These are phyloP conservation scores for Didymella pinodella DNA, from an alignment of 2,329 filamentous ascomycete genomes.

Conservation along the genomic window DNA sequence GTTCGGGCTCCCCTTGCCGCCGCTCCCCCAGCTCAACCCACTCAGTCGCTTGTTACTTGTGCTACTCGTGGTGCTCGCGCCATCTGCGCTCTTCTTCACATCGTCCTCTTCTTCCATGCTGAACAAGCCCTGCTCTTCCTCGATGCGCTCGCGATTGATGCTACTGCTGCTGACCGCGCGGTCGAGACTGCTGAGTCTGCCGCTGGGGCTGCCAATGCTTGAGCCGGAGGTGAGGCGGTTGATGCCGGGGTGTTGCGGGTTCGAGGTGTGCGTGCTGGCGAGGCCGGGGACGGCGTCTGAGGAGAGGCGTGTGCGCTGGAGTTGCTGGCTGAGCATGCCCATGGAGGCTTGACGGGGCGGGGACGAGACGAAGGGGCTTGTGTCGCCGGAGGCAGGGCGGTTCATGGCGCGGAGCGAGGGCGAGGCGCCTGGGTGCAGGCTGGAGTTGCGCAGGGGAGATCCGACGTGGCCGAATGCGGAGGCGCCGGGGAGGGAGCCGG, in stretches of 20 bases:
- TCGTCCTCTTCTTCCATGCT: conserved; percentile 55
- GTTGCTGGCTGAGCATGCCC: conserved; percentile 68
- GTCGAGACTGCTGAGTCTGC: conserved; percentile 44
- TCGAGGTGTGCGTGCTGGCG: conserved; percentile 28
- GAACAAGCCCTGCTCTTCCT: conserved; percentile 54
- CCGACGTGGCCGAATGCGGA: conserved; percentile 68
- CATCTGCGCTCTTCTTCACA: conserved; percentile 43
- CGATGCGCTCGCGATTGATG: conserved; percentile 52
- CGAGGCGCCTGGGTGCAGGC: conserved; percentile 59
- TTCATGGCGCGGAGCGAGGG: conserved; percentile 61
- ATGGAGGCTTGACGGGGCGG: conserved; percentile 65
- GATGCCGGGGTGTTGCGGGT: conserved; percentile 73
- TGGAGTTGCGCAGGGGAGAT: conserved; percentile 70
- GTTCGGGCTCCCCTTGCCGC: conserved; percentile 47
- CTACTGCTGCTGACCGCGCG: conserved; percentile 52
- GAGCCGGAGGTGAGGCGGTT: conserved; percentile 44
- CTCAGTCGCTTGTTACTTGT: conserved; percentile 49
- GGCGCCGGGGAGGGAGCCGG: conserved; percentile 47
- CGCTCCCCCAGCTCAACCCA: conserved; percentile 49
- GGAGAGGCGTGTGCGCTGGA: conserved; percentile 56
- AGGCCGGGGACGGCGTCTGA: conserved; percentile 34
- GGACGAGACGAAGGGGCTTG: conserved; percentile 61
- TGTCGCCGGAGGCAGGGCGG: conserved; percentile 57
- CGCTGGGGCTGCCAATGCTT: conserved; percentile 43
- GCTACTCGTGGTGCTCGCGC: conserved; percentile 44